Base-by-base conservation (phyloP, 1,139 yeast genomes). In the Wickerhamomyces sp. region DNA sequence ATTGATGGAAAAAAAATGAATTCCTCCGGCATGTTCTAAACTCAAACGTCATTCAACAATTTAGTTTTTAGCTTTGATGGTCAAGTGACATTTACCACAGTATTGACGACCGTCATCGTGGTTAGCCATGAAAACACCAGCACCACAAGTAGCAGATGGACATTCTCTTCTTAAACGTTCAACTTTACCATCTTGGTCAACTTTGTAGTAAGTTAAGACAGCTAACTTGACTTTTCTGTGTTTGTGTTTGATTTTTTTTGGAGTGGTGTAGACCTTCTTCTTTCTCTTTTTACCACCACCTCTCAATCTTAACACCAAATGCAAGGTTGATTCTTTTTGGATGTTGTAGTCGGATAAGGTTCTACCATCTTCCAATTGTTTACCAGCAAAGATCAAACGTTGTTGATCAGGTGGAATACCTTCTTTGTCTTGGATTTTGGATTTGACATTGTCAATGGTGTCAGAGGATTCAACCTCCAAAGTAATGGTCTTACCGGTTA, bases 231-330 rank as follows among this genome's bases (percentile, higher is more conserved):
- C 86, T 81, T 90, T 90, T 88, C 88, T 92, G 85, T 88, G 96
- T 86, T 88, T 89, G 95, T 92, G 97, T 79, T 78, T 88, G 78
- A 92, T 87, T 86, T 90, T 92, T 92, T 92, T 92, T 81, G 99
- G 99, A 70, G 98, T 92, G 80, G 97, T 90, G 92, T 92, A 94
- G 70, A 89, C 97, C 96, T 94, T 94, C 90, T 89, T 89, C 89
- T 87, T 88, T 87, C 95, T 90, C 89, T 92, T 92, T 86, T 92
- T 92, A 86, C 97, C 97, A 80, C 96, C 96, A 85, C 97, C 97
- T 82, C 97, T 87, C 73, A 92, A 87, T 82, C 97, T 89, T 58
- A 92, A 78, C 67, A 92, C 97, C 74, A 92, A 83, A 77, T 92
- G 97, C 58, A 92, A 74, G 59, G 97, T 92, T 56, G 97, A 90